Base-by-base conservation (phyloP, 441 rosid genomes). In the Bruguiera hainesii region DNA sequence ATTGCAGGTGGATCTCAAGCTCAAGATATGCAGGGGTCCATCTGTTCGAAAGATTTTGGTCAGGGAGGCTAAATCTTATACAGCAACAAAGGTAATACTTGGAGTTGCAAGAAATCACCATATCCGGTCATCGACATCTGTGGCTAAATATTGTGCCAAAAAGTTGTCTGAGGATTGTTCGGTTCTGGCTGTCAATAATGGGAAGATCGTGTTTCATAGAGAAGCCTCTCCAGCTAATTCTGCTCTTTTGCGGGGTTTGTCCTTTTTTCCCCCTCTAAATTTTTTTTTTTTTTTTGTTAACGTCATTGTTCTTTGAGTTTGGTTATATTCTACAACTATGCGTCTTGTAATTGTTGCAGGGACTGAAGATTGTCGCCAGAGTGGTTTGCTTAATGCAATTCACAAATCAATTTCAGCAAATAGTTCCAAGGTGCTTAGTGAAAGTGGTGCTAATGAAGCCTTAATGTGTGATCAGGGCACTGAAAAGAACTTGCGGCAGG, bases 1-100 rank as follows among this genome's bases (percentile, higher is more conserved):
- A 19, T 61, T 73, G 57, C 80, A 94, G 98, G 97, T 94, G 51
- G 94, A 89, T 83, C 90, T 94, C 80, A 94, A 91, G 86, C 73
- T 94, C 23, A 94, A 91, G 82, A 80, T 94, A 31, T 91, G 94
- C 67, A 84, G 93, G 83, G 98, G 98, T 63, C 75, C 80, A 56
- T 88, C 97, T 26, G 80, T 79, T 15, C 69, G 80, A 72, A 87
- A 86, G 73, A 81, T 85, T 70, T 69, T 94, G 39, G 94, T 91
- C 0, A 83, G 83, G 68, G 99, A 94, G 75, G 93, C 87, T 20
- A 86, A 79, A 63, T 76, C 88, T 1, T 79, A 62, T 42, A 65
- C 84, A 63, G 86, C 93, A 6, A 76, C 88, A n/a, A 86, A 86
- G 76, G 35, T 94, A 50, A 81, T 94, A 37, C 78, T 94, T 1